Conservation (phyloP, 2,329 filamentous ascomycete genomes). For the Colletotrichum sojae region DNA sequence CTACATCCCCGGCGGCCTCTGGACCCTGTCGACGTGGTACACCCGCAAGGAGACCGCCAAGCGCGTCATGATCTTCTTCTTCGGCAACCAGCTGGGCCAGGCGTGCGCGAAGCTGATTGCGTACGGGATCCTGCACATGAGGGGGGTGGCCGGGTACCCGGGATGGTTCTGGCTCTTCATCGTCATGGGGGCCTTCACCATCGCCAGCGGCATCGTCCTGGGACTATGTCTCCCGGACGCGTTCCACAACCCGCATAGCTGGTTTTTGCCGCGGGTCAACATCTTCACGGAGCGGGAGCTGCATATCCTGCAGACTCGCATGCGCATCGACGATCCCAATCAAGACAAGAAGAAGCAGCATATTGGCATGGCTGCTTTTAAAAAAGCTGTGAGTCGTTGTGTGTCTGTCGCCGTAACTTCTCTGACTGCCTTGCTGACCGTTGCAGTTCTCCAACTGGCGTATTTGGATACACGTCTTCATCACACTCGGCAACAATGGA, state of each 20-base stretch:
- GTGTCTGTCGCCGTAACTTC: neutral
- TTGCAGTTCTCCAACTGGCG: conserved; percentile 63
- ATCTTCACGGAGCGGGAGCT: conserved; percentile 57
- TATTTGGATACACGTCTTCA: conserved; percentile 65
- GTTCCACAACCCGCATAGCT: conserved; percentile 58
- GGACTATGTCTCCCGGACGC: conserved; percentile 61
- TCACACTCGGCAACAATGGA: conserved; percentile 65
- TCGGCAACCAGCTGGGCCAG: conserved; percentile 67
- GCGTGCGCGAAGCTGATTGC: conserved; percentile 59
- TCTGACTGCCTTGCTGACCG: accelerated
- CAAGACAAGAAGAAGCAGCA: conserved; percentile 64
- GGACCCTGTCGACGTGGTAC: conserved; percentile 69
- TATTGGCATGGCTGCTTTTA: conserved; percentile 61
- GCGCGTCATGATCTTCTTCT: conserved; percentile 68
- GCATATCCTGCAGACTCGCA: conserved; percentile 58
- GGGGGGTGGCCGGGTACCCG: conserved; percentile 59
- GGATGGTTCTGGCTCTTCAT: conserved; percentile 73
- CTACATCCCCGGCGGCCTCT: conserved; percentile 67
- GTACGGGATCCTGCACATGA: conserved; percentile 64
- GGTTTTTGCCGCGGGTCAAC: conserved; percentile 53
- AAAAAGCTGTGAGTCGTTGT: conserved; percentile 53
- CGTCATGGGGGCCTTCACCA: conserved; percentile 67
- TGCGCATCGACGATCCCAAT: conserved; percentile 59
- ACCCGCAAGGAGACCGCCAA: conserved; percentile 66
- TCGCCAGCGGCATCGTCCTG: conserved; percentile 57